Percentiles rank a stretch among this genome's conserved stretches.
These are phyloP conservation scores for Dioscorea cayenensis DNA, from an alignment of 116 monocot species.

Conservation along the genomic window DNA sequence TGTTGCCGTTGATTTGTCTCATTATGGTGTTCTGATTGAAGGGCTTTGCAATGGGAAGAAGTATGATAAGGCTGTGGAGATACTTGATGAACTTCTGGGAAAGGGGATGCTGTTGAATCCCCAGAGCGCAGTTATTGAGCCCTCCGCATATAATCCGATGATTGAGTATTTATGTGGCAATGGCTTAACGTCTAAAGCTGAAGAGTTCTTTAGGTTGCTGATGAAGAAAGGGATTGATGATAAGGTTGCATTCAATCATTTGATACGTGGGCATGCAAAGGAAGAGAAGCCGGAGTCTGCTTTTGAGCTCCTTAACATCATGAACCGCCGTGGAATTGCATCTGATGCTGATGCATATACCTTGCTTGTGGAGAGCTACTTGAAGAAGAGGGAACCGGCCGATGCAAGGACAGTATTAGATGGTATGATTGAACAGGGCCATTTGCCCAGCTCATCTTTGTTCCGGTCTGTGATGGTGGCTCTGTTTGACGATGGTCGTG, in stretches of 20 bases:
- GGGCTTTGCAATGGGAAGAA: constrained; percentile 47
- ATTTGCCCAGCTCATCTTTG: constrained; percentile 54
- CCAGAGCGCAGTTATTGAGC: constrained; percentile 27
- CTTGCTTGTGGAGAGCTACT: constrained; percentile 60
- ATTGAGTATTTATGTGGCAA: constrained; percentile 58
- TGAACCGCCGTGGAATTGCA: constrained; percentile 50
- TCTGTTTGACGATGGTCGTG: constrained; percentile 67
- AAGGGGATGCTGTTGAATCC: constrained; percentile 39
- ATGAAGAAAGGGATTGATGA: constrained; percentile 94
- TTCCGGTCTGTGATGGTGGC: constrained; percentile 71
- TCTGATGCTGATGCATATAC: constrained; percentile 47
- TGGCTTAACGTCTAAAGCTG: constrained; percentile 58
- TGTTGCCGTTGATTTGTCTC: constrained; percentile 25
- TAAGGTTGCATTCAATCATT: constrained; percentile 53
- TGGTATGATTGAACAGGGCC: constrained; percentile 77
- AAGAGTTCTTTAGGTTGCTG: constrained; percentile 77
- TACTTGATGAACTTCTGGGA: constrained; percentile 61
- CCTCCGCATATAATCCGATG: constrained; percentile 62
- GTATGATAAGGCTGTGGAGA: constrained; percentile 35
- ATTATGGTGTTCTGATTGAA: constrained; percentile 65
- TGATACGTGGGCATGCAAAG: constrained; percentile 68
- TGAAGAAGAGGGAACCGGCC: constrained; percentile 72
- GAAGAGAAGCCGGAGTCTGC: constrained; percentile 66
- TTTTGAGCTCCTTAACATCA: constrained; percentile 63
- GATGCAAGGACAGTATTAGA: constrained; percentile 73